Evolutionary conservation across 257 asterid species (phyloP).

Genomic region (Solanum dulcamara): DNA sequence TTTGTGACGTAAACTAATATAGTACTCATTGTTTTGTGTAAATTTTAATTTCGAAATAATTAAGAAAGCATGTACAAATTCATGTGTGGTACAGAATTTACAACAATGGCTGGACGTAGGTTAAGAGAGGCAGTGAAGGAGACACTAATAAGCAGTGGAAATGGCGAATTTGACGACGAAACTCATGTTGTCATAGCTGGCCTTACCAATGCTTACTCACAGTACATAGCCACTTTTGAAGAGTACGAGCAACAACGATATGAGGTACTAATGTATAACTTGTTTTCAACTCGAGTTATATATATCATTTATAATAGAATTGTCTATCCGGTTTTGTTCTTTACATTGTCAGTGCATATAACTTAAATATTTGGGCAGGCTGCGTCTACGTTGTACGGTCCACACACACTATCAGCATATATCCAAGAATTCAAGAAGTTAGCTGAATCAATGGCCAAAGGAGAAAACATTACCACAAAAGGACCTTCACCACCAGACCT

Average conservation of each 20-base stretch:
- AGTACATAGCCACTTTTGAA: constrained; percentile 42
- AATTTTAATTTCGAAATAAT: not conserved
- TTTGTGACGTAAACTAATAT: not conserved
- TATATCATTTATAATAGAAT: not conserved
- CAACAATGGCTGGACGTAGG: constrained; percentile 62
- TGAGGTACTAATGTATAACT: constrained; percentile 19
- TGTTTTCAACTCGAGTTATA: not conserved
- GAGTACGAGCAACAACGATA: constrained; percentile 51
- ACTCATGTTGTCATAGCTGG: constrained; percentile 47
- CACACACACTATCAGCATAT: constrained; percentile 54
- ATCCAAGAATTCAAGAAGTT: constrained; percentile 57
- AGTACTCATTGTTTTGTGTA: not conserved
- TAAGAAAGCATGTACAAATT: not conserved
- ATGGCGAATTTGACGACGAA: constrained; percentile 26
- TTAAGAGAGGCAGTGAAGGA: constrained; percentile 50
- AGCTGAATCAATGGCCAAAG: constrained; percentile 37
- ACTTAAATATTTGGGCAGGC: constrained; percentile 15
- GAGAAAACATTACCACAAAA: constrained; percentile 1
- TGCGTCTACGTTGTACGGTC: constrained; percentile 58
- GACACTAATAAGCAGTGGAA: constrained; percentile 26
- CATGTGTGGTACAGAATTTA: constrained; percentile 29
- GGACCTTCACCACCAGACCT: constrained; percentile 54
- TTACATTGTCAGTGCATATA: not conserved
- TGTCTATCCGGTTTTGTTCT: not conserved
- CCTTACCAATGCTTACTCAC: constrained; percentile 47